Percentiles rank a stretch among this genome's conserved stretches.
Evolutionary conservation across 192 early-diverging fungal genomes (phyloP).

Genomic region (Geosiphon pyriformis): DNA sequence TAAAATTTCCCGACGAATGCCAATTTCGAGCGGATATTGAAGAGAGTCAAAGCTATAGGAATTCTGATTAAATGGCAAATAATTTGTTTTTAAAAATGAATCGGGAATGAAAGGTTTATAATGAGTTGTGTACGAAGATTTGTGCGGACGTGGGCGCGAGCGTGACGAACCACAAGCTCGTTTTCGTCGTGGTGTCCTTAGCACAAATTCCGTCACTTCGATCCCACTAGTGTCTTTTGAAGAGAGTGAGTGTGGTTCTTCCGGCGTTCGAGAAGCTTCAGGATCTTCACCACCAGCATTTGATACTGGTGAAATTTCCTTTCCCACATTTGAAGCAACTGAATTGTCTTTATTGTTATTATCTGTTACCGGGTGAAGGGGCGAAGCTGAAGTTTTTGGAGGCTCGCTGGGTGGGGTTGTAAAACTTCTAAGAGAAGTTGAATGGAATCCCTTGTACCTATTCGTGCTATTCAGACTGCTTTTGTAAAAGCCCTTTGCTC

Average conservation of each 20-base stretch:
- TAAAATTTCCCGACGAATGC: conserved; percentile 23
- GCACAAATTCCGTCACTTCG: conserved; percentile 10
- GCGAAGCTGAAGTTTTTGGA: conserved; percentile 1
- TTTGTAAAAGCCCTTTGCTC: not conserved
- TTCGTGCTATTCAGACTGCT: not conserved
- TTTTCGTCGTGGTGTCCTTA: conserved; percentile 13
- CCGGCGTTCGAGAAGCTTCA: not conserved
- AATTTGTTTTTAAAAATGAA: conserved; percentile 20
- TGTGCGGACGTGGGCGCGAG: not conserved
- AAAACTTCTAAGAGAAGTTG: conserved; percentile 3
- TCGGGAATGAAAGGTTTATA: conserved; percentile 24
- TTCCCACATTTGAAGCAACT: not conserved
- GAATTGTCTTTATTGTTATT: conserved; percentile 5
- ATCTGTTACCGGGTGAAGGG: conserved; percentile 10
- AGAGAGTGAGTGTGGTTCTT: not conserved
- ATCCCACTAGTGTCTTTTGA: not conserved
- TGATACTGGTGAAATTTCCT: not conserved
- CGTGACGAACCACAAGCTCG: not conserved
- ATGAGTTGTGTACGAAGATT: not conserved
- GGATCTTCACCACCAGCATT: not conserved
- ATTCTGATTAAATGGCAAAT: conserved; percentile 16
- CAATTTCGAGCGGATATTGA: conserved; percentile 13
- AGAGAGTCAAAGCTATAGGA: conserved; percentile 10
- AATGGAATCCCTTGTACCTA: not conserved
- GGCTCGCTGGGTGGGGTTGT: conserved; percentile 10